These are phyloP conservation scores for Erysiphe neolycopersici DNA, from an alignment of 2,329 filamentous ascomycete species.

Conservation along the genomic window DNA sequence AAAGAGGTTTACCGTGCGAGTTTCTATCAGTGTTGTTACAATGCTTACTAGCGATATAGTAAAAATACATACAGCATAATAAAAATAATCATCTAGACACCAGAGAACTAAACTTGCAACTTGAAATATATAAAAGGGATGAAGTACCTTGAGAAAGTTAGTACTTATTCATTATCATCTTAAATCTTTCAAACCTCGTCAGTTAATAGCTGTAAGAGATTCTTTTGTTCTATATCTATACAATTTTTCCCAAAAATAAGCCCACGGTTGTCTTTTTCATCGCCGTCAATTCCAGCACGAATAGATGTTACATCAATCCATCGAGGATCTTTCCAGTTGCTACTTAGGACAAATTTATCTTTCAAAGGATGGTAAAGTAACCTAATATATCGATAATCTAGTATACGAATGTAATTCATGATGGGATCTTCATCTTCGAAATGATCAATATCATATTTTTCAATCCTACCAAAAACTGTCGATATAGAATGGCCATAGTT, in stretches of 20 bases:
- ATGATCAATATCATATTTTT: constrained; percentile 28
- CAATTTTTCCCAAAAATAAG: constrained; percentile 71
- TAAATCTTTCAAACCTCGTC: constrained; percentile 39
- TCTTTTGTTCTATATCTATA: constrained; percentile 85
- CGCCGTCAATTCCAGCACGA: constrained; percentile 57
- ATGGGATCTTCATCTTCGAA: constrained; percentile 58
- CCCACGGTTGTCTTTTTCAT: constrained; percentile 62
- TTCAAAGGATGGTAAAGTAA: constrained; percentile 75
- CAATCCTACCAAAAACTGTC: constrained; percentile 38
- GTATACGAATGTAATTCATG: constrained; percentile 42
- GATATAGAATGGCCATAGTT: constrained; percentile 28
- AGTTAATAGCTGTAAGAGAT: constrained; percentile 52
- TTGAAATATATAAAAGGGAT: constrained; percentile 97
- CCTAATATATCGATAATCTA: constrained; percentile 85
- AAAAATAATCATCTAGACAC: constrained; percentile 93
- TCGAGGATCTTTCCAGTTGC: constrained; percentile 76
- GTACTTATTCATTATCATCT: constrained; percentile 1
- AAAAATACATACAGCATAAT: constrained; percentile 89
- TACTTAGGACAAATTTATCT: constrained; percentile 68
- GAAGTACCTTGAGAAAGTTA: constrained; percentile 38
- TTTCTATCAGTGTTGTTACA: constrained; percentile 68
- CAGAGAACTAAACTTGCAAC: constrained; percentile 81
- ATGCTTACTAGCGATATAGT: constrained; percentile 86
- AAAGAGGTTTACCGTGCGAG: constrained; percentile 36
- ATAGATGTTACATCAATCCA: constrained; percentile 61